These are phyloP conservation scores for Amphichorda felina DNA, from an alignment of 2,329 filamentous ascomycete genomes.

Conservation along the genomic window DNA sequence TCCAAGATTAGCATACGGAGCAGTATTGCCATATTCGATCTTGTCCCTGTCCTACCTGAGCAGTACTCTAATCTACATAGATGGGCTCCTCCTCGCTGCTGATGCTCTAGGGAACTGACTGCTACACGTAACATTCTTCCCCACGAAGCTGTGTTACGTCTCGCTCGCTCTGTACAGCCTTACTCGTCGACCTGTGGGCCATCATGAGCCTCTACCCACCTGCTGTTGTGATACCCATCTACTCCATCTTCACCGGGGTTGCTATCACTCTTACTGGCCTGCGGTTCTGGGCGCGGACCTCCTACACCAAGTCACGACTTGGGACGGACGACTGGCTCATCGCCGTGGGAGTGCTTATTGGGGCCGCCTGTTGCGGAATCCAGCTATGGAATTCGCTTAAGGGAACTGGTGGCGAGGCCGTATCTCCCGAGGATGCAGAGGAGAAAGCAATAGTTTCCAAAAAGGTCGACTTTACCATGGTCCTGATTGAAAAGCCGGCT, in stretches of 20 bases:
- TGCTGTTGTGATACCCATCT: slow-evolving; percentile 4
- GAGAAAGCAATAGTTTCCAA: not conserved
- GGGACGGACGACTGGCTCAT: slow-evolving; percentile 5
- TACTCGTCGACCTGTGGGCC: slow-evolving; percentile 8
- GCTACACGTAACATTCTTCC: too few species aligned
- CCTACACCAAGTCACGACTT: not conserved
- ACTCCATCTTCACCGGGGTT: slow-evolving; percentile 5
- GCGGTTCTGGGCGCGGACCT: slow-evolving; percentile 5
- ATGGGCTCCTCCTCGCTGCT: too few species aligned
- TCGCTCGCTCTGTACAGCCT: too few species aligned
- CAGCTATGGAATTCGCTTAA: slow-evolving; percentile 5
- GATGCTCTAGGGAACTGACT: too few species aligned
- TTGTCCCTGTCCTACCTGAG: too few species aligned
- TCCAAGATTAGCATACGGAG: too few species aligned
- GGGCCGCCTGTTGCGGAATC: slow-evolving; percentile 3
- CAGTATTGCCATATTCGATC: too few species aligned
- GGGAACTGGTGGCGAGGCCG: slow-evolving; percentile 4
- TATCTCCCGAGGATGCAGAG: slow-evolving; percentile 2
- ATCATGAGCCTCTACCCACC: slow-evolving; percentile 4
- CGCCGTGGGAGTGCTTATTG: slow-evolving; percentile 2
- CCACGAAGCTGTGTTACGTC: too few species aligned
- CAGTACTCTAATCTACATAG: too few species aligned
- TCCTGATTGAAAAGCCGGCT: slow-evolving; percentile 6
- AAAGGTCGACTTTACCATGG: slow-evolving; percentile 5
- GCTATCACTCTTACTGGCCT: slow-evolving; percentile 4